Percentiles rank a stretch among this genome's conserved stretches.
phyloP scores from a whole-genome alignment of 352 stramenopile genomes.

The Globisporangium canariense region DNA sequence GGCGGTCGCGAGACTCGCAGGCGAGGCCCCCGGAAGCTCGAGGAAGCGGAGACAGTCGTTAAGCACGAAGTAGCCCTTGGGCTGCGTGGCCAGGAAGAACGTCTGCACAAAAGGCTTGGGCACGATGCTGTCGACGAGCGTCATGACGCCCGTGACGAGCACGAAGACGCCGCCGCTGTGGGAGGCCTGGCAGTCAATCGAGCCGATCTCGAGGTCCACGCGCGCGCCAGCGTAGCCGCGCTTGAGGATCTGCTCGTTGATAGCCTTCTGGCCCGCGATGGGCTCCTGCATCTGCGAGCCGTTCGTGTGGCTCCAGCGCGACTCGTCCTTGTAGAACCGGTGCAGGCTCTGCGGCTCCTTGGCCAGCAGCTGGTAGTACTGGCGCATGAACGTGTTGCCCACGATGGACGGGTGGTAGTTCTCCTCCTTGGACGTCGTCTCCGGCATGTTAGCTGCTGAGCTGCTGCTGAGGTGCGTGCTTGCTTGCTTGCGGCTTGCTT shows the following conservation, averaged over 20 bases:
- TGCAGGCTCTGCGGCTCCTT: constrained; percentile 83
- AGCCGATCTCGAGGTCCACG: constrained; percentile 78
- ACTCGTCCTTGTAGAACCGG: constrained; percentile 88
- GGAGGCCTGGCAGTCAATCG: constrained; percentile 84
- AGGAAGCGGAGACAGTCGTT: constrained; percentile 88
- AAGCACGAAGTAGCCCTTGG: constrained; percentile 86
- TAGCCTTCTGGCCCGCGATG: constrained; percentile 69
- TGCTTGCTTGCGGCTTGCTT: not conserved
- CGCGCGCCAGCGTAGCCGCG: constrained; percentile 72
- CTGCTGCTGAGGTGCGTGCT: constrained; percentile 3
- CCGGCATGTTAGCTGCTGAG: constrained; percentile 11
- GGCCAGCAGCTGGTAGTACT: constrained; percentile 88
- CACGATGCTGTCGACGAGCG: constrained; percentile 39
- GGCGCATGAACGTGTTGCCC: constrained; percentile 85
- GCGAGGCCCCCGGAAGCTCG: constrained; percentile 39
- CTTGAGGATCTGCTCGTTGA: constrained; percentile 82
- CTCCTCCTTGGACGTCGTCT: constrained; percentile 29
- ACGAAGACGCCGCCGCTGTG: constrained; percentile 72
- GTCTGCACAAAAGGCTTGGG: constrained; percentile 85
- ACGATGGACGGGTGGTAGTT: constrained; percentile 60
- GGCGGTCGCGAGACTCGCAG: constrained; percentile 6
- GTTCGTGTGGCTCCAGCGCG: constrained; percentile 71
- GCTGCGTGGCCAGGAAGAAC: constrained; percentile 85
- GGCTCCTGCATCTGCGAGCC: constrained; percentile 82
- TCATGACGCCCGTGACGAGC: constrained; percentile 87